Evolutionary conservation across 352 stramenopile species (phyloP), one percentile per base, ranked within the genome.

Genomic region (Phytophthora macrochlamydospora): DNA sequence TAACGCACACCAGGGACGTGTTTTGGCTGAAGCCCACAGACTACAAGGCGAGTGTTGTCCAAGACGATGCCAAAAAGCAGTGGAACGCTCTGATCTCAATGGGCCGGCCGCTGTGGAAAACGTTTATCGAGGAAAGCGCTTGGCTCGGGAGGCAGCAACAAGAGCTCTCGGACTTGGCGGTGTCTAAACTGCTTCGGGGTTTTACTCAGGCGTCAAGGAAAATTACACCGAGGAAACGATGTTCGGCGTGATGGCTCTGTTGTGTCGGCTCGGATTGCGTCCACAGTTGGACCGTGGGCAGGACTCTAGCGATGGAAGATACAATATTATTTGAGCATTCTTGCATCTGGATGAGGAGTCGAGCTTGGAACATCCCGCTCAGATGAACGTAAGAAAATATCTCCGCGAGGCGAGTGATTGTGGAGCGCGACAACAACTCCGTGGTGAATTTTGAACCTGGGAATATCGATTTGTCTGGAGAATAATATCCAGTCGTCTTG

Each of bases 181-280:
- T 49, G 24, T 45, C 29, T 2, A 72, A 68, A 12, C 40, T 73
- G 4, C 6, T 71, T 9, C 11, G 53, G 40, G 66, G 58, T 40
- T 28, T 14, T 32, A 32, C 4, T 8, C 53, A 7, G 33, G 1
- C 7, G 9, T 46, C 0, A 2, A n/a, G 0, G 31, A 63, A n/a
- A 64, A 33, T 30, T 66, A 57, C 51, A 52, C 35, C 13, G 53
- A 49, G 35, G 29, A 8, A 4, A 66, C 48, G n/a, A 4, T 73
- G 31, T 13, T 51, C 49, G 71, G 73, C 5, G 71, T 74, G 1
- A 51, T 67, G 11, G 55, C 70, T 0, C 0, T 78, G 50, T 48
- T 79, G 13, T 78, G 67, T n/a, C 67, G 70, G 0, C 18, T 79
- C 4, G 67, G 70, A 0, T 7, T 83, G 5, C 67, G 71, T 40